A percentile compares a stretch with the other conserved stretches of the same genome.
phyloP scores from a whole-genome alignment of 2,329 filamentous ascomycete species.

The Colletotrichum cordylinicola region DNA sequence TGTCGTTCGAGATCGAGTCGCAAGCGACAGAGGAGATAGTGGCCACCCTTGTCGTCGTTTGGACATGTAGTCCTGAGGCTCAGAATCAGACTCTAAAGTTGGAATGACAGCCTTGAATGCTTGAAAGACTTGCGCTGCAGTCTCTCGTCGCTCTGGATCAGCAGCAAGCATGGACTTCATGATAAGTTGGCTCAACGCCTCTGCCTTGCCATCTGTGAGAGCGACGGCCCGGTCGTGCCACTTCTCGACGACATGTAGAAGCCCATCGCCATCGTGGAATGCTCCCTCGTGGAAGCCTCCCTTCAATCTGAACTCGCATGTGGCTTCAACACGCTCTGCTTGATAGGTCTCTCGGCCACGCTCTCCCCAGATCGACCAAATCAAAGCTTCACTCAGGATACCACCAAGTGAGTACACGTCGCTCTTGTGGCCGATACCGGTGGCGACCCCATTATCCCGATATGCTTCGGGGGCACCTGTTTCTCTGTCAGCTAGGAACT shows the following conservation, averaged over 20 bases:
- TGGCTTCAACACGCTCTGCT: neutral
- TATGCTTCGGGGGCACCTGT: no score
- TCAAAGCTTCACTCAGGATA: neutral
- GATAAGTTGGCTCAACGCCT: neutral
- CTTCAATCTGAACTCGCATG: neutral
- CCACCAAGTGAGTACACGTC: neutral
- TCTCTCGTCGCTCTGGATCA: rapidly evolving
- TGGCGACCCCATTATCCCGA: no score
- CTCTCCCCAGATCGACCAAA: neutral
- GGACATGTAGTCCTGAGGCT: neutral
- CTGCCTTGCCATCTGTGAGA: neutral
- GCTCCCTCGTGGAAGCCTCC: neutral
- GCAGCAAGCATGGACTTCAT: neutral
- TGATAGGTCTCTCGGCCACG: neutral
- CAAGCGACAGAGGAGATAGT: no score
- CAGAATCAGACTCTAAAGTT: neutral
- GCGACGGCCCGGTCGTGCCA: neutral
- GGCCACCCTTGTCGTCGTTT: no score
- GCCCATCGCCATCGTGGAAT: neutral
- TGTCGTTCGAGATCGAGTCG: no score
- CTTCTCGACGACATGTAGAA: neutral
- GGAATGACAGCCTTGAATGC: neutral
- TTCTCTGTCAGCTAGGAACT: no score
- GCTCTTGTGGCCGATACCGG: neutral
- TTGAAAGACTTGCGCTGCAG: rapidly evolving